Evolutionary conservation across 2,329 filamentous ascomycete genomes (phyloP).

Genomic region (Penicillium olsonii): DNA sequence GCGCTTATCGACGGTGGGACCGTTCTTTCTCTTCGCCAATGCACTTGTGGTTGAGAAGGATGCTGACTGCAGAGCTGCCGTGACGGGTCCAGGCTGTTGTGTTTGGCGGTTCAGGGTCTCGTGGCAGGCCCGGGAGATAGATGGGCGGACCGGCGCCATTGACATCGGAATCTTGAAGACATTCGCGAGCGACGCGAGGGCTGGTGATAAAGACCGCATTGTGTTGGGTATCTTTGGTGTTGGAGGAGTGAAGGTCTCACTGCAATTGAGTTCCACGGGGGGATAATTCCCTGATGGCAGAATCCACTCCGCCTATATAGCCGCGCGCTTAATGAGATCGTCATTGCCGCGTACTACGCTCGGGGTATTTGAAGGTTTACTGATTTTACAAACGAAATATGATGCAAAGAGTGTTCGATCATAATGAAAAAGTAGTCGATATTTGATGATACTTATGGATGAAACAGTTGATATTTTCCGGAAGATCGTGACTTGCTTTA

Average conservation of each 20-base stretch:
- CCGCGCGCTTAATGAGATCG: constrained; percentile 22
- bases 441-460: too few relatives aligned
- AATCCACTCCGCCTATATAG: constrained; percentile 25
- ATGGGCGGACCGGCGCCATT: constrained; percentile 30
- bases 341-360: constrained; percentile 3
- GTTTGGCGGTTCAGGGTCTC: constrained; percentile 22
- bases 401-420: too few relatives aligned
- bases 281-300: constrained; percentile 28
- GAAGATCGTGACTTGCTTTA: background rate
- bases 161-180: constrained; percentile 47
- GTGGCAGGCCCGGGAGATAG: constrained; percentile 24
- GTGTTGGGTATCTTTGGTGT: constrained; percentile 23
- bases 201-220: constrained; percentile 41
- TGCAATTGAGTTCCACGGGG: constrained; percentile 18
- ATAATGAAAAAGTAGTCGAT: background rate
- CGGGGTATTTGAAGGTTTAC: too few relatives aligned
- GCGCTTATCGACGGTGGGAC: constrained; percentile 38
- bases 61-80: constrained; percentile 24
- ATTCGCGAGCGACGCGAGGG: constrained; percentile 47
- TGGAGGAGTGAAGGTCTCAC: constrained; percentile 14
- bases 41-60: constrained; percentile 44
- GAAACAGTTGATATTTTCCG: too few relatives aligned
- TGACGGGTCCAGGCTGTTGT: constrained; percentile 23
- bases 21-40: constrained; percentile 42
- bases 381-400: too few relatives aligned